Evolutionary conservation across 352 stramenopile genomes (phyloP).

Genomic region (Pythium scleroteichum): DNA sequence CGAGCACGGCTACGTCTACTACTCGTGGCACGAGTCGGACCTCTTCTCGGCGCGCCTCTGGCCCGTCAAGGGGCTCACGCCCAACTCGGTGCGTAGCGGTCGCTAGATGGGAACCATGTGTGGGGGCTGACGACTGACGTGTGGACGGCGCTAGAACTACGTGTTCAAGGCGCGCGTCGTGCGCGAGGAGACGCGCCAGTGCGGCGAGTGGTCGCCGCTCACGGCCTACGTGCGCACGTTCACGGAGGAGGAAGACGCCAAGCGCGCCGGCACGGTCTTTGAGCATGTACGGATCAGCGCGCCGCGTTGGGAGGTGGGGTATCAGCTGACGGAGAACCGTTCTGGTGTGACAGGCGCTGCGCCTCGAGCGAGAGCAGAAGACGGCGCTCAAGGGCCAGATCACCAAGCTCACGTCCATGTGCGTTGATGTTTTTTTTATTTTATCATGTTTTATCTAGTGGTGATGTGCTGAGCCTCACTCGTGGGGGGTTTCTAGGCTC

Average conservation of each 20-base stretch:
- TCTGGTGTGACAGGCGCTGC: slow-evolving; percentile 46
- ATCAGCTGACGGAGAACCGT: neutral
- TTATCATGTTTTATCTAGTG: neutral
- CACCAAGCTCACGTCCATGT: slow-evolving; percentile 77
- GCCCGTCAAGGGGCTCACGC: slow-evolving; percentile 65
- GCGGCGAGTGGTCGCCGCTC: slow-evolving; percentile 76
- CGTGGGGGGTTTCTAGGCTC: slow-evolving; percentile 31
- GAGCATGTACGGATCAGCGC: slow-evolving; percentile 53
- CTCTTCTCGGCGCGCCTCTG: slow-evolving; percentile 54
- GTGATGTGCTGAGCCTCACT: neutral
- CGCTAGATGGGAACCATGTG: too few species aligned
- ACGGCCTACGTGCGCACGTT: slow-evolving; percentile 80
- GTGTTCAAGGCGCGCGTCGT: slow-evolving; percentile 78
- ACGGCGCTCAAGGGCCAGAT: slow-evolving; percentile 70
- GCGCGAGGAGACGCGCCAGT: slow-evolving; percentile 56
- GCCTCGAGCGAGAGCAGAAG: slow-evolving; percentile 81
- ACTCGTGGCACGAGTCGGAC: slow-evolving; percentile 82
- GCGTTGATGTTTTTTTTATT: neutral
- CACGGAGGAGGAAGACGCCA: slow-evolving; percentile 86
- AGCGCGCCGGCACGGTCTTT: slow-evolving; percentile 83
- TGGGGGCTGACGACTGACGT: too few species aligned
- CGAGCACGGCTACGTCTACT: slow-evolving; percentile 87
- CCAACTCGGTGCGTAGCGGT: slow-evolving; percentile 74
- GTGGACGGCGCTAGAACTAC: slow-evolving; percentile 48
- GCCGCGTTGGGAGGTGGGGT: neutral